Percentiles rank a stretch among this genome's conserved stretches.
These are phyloP conservation scores for Prunus mume DNA, from an alignment of 306 rosid species.

Conservation along the genomic window DNA sequence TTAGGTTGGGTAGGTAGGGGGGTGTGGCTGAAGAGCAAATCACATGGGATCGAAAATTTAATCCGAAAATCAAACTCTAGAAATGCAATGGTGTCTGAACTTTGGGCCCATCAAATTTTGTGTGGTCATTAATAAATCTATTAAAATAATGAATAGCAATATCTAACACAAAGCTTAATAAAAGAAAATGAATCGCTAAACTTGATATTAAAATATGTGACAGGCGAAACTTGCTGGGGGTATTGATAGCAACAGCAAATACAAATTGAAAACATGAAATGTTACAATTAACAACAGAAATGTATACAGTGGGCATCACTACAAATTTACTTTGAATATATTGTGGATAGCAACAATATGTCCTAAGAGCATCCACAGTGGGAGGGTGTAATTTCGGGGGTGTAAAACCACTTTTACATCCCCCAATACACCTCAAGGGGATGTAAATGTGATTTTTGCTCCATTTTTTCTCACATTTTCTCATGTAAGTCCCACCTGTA, in stretches of 20 bases:
- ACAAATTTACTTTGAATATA: conserved; percentile 10
- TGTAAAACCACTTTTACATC: too few relatives aligned
- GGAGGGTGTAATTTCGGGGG: too few relatives aligned
- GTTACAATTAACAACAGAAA: not conserved
- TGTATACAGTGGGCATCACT: not conserved
- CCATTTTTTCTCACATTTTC: too few relatives aligned
- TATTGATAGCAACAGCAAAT: not conserved
- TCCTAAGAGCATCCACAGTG: not conserved
- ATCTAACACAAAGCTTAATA: too few relatives aligned
- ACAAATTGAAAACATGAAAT: not conserved
- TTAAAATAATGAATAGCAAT: too few relatives aligned
- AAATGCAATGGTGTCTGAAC: too few relatives aligned
- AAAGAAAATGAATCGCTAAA: not conserved
- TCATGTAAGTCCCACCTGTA: too few relatives aligned
- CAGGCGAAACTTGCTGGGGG: not conserved
- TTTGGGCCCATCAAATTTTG: too few relatives aligned
- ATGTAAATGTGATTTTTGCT: too few relatives aligned
- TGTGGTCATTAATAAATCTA: too few relatives aligned
- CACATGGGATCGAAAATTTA: not conserved
- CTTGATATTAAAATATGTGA: not conserved
- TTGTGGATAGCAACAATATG: not conserved
- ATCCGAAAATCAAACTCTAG: too few relatives aligned
- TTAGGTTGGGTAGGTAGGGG: too few relatives aligned
- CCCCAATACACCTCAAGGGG: fast-evolving
- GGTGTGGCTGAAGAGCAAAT: not conserved